Evolutionary conservation across 495 filamentous ascomycete species (phyloP), one percentile per base, ranked within the genome.

Genomic region (Aspergillus incahuasiensis): DNA sequence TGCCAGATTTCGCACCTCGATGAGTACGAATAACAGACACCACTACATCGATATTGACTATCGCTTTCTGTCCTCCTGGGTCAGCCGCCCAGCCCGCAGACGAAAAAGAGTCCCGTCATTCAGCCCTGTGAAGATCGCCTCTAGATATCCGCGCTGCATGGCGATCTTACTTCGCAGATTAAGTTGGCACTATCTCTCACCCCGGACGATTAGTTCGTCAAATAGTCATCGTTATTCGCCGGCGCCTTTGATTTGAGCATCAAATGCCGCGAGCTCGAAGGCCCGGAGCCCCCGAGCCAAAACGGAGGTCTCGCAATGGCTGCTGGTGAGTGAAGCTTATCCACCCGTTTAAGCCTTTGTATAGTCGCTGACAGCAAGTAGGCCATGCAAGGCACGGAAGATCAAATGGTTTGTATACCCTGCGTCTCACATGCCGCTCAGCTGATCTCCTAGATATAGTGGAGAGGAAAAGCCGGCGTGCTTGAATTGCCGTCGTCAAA

Each of bases 381-480:
- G 88, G 86, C 87, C 86, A 19, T 95, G 90, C 74, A 95, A 95
- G 70, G 81, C 84, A 51, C 80, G 88, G 49, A 95, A 92, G 67
- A 85, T 94, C 58, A 94, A 95, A 75, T 94, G 90, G 80, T 81
- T 74, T 62, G 62, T 60, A 46, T 48, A 1, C 16, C 43, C 22
- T 46, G 30, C 38, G 34, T 34, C 15, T 41, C 24, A n/a, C 24
- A 42, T 24, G 25, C 39, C 24, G 40, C 48, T 52, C 42, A 13
- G 52, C 48, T 59, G 32, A 64, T 42, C 4, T 1, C 35, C 30
- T 20, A 50, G 50, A 56, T 54, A 41, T 45, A 76, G 71, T 66
- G 90, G 87, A 18, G 90, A 95, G 66, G 86, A 88, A 64, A 89
- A 88, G 62, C 90, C 90, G 9, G 69, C 72, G 63, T 95, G 90